Conservation (phyloP, 164 flowering plant species). For the Annona squamosa region DNA sequence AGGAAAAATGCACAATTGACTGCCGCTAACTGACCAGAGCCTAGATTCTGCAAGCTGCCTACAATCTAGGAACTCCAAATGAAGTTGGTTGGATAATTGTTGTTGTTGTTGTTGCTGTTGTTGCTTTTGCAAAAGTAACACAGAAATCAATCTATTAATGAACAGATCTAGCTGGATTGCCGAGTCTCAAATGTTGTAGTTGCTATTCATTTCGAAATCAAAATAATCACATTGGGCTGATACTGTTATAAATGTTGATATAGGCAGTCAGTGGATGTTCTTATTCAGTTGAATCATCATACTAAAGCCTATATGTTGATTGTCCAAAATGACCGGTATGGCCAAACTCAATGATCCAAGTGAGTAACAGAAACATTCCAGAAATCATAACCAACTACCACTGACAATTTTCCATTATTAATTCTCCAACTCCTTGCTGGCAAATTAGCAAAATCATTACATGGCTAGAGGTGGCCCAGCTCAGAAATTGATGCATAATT, state of each 20-base stretch:
- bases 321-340: background rate
- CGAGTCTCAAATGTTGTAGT: no score
- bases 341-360: background rate
- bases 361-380: background rate
- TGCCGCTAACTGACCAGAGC: background rate
- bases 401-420: background rate
- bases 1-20: background rate
- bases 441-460: background rate
- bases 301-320: background rate
- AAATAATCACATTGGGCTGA: no score
- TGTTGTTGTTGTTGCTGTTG: no score
- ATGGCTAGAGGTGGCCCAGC: background rate
- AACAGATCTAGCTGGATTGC: no score
- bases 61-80: background rate
- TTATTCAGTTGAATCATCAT: background rate
- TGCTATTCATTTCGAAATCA: no score
- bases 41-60: background rate
- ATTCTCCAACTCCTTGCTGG: background rate
- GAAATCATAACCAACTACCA: background rate
- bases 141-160: no score
- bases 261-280: background rate
- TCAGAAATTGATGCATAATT: background rate
- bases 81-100: background rate
- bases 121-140: no score
- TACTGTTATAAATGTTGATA: no score